These are phyloP conservation scores for Cinnamomum chago DNA, from an alignment of 164 flowering plant species.

Conservation along the genomic window DNA sequence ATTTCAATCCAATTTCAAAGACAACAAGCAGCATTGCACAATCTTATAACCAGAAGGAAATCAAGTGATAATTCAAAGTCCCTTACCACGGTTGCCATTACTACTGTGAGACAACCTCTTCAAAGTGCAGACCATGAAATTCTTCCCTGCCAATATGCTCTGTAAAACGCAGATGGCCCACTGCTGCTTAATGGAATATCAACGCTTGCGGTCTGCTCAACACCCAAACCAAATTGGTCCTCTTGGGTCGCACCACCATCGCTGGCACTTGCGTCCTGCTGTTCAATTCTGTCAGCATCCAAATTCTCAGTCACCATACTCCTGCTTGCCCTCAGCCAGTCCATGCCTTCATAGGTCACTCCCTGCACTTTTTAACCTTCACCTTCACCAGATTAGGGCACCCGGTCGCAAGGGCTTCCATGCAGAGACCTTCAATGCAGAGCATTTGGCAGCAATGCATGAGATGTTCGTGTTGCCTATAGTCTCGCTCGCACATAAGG, in stretches of 20 bases:
- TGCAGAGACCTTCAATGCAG: slow-evolving; percentile 70
- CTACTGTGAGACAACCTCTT: slow-evolving; percentile 47
- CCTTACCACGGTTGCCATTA: background rate
- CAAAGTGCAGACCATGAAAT: slow-evolving; percentile 54
- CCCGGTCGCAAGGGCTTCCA: slow-evolving; percentile 70
- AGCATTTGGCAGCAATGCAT: slow-evolving; percentile 70
- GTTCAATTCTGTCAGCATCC: slow-evolving; percentile 45
- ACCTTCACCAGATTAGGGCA: slow-evolving; percentile 90
- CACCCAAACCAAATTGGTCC: slow-evolving; percentile 23
- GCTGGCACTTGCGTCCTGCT: slow-evolving; percentile 44
- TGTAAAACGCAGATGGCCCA: slow-evolving; percentile 40
- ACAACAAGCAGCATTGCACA: too few species aligned
- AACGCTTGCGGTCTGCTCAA: background rate
- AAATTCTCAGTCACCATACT: slow-evolving; percentile 49
- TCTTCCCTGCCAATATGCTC: slow-evolving; percentile 45
- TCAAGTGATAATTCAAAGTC: background rate
- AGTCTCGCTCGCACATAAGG: slow-evolving; percentile 75
- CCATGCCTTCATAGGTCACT: slow-evolving; percentile 62
- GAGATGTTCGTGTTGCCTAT: slow-evolving; percentile 74
- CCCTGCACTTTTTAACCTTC: slow-evolving; percentile 88
- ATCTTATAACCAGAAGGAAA: background rate
- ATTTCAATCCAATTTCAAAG: too few species aligned
- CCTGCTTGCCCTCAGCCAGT: slow-evolving; percentile 55
- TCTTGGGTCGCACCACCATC: slow-evolving; percentile 45
- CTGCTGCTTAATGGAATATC: slow-evolving; percentile 35